Percentiles rank a stretch among this genome's conserved stretches.
Evolutionary conservation across 1,284 basidiomycete species (phyloP).

Genomic region (Prillingera fragicola): DNA sequence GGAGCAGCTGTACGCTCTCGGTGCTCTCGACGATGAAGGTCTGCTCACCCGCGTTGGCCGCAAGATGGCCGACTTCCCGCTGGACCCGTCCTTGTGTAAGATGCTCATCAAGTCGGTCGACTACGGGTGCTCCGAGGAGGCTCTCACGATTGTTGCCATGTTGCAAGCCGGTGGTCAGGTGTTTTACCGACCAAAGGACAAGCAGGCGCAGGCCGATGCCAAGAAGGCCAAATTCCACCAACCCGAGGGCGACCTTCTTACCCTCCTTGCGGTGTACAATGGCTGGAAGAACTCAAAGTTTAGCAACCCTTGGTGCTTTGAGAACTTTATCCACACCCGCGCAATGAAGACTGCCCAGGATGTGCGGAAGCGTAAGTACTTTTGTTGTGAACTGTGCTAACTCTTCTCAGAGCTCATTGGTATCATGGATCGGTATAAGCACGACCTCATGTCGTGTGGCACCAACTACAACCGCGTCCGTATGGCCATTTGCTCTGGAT

Average conservation of each 20-base stretch:
- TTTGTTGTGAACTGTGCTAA: slow-evolving; percentile 1
- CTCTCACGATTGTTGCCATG: slow-evolving; percentile 96
- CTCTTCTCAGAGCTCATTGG: slow-evolving; percentile 64
- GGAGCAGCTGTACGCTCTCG: slow-evolving; percentile 88
- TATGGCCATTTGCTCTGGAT: slow-evolving; percentile 93
- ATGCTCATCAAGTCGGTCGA: slow-evolving; percentile 99
- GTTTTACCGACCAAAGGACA: slow-evolving; percentile 97
- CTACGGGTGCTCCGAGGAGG: slow-evolving; percentile 93
- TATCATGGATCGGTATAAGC: slow-evolving; percentile 99
- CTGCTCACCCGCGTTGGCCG: slow-evolving; percentile 86
- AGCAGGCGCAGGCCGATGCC: slow-evolving; percentile 82
- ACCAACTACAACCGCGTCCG: slow-evolving; percentile 89
- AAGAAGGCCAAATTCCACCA: slow-evolving; percentile 53
- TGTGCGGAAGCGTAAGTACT: slow-evolving; percentile 68
- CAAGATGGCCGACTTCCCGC: slow-evolving; percentile 99
- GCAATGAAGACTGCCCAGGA: slow-evolving; percentile 97
- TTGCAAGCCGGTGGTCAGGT: slow-evolving; percentile 85
- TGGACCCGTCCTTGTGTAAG: slow-evolving; percentile 93
- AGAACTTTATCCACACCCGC: slow-evolving; percentile 95
- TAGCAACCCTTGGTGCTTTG: slow-evolving; percentile 93
- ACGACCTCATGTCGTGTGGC: slow-evolving; percentile 73
- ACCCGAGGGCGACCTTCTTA: slow-evolving; percentile 94
- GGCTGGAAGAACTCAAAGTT: slow-evolving; percentile 96
- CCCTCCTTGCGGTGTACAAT: slow-evolving; percentile 92
- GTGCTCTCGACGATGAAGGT: slow-evolving; percentile 94